Evolutionary conservation across 352 stramenopile species (phyloP), one percentile per base, ranked within the genome.

Genomic region (Phytophthora vignae): DNA sequence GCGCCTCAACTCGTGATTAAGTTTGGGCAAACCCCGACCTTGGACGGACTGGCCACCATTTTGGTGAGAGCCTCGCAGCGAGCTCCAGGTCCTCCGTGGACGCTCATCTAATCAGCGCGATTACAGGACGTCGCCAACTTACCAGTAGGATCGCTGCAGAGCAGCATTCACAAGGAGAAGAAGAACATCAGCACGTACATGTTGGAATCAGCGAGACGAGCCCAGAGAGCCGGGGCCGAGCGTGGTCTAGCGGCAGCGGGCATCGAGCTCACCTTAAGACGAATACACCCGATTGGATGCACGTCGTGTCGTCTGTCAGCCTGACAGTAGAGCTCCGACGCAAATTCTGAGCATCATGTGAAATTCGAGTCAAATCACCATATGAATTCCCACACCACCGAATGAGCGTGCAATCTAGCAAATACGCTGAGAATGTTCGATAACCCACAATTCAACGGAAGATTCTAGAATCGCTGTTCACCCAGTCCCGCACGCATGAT

Each of bases 201-300:
- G n/a, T n/a, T n/a, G 38, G 25, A 69, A 56, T 68, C 29, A 11
- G 22, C 40, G 36, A 36, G 49, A 33, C 10, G 46, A 40, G 55
- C 33, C 15, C 31, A 60, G 25, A 74, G 67, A 74, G 67, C 60
- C 67, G 60, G 67, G 19, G 42, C n/a, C 48, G 40, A 62, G 48
- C 56, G 56, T 55, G 56, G 38, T 61, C 56, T 40, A 48, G 33
- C 11, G 48, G 44, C 17, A 55, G 27, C 56, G 27, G 57, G 52
- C 42, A 57, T 15, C 12, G 33, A 40, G 21, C 22, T 62, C 55
- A 64, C 58, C 22, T 65, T 38, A 17, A 42, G 21, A 46, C 42
- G 38, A 60, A 67, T 67, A 42, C 21, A 33, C 3, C 33, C 40
- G 58, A 72, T 72, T 63, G 59, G 50, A 73, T 73, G 66, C 38